phyloP scores from a whole-genome alignment of 2,329 filamentous ascomycete species.

The Onygenales sp. region DNA sequence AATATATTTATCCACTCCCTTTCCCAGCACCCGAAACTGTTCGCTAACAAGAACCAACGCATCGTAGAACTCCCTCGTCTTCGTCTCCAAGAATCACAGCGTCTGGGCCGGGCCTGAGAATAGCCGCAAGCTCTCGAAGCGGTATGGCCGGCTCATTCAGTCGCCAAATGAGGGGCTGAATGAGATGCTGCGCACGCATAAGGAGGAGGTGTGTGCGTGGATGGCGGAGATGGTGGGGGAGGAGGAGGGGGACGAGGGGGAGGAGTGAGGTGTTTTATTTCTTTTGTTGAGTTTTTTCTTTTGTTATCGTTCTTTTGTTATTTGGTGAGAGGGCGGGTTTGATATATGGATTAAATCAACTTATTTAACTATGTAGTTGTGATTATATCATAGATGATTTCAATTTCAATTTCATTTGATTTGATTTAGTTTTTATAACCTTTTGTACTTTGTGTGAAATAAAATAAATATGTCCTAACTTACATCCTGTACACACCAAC shows the following conservation, averaged over 20 bases:
- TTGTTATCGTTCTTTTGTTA: neutral
- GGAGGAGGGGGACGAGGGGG: neutral
- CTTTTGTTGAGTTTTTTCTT: neutral
- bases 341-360: neutral
- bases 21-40: neutral
- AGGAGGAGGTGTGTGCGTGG: slow-evolving; percentile 39
- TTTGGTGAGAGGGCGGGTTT: neutral
- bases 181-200: slow-evolving; percentile 48
- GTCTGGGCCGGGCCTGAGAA: slow-evolving; percentile 62
- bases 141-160: slow-evolving; percentile 45
- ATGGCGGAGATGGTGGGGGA: slow-evolving; percentile 31
- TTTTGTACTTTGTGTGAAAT: no score
- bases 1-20: neutral
- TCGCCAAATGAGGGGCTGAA: slow-evolving; percentile 39
- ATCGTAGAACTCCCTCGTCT: slow-evolving; percentile 60
- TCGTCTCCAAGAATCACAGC: slow-evolving; percentile 63
- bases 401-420: no score
- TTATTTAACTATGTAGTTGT: no score
- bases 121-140: slow-evolving; percentile 45
- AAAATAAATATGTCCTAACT: no score
- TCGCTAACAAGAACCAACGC: neutral
- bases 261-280: neutral
- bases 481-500: no score
- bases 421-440: no score
- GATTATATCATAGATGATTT: no score